Evolutionary conservation across 805 yeast species (phyloP), one percentile per base, ranked within the genome.

Genomic region (Citeromyces nyonsensis): DNA sequence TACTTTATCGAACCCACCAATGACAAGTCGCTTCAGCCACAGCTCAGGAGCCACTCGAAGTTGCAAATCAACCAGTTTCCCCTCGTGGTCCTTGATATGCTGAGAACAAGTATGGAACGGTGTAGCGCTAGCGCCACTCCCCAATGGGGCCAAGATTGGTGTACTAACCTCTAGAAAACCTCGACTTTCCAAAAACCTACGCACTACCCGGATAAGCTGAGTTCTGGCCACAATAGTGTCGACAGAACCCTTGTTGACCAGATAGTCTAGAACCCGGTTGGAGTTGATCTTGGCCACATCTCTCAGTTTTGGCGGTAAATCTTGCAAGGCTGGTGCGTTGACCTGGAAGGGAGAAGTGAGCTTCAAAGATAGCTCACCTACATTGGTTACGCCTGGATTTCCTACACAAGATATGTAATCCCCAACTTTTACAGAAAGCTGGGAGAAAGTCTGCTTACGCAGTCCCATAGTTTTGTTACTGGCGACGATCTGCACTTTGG

Each of bases 81-180:
- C 97, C 53, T 88, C 91, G 64, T 88, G 97, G 55, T 91, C 97
- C 15, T 53, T 44, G 36, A 61, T 33, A 20, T 62, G 63, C 2
- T 32, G 40, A 10, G 53, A 45, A 2, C 40, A 33, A 35, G 97
- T 91, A 45, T 81, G 65, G 59, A 88, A 88, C 28, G 98, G 98
- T 65, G 85, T 88, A 45, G 98, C 98, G 40, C 97, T 91, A 45
- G 98, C 98, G 63, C 98, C 98, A 56, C 97, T 97, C 38, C 97
- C 97, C 59, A 91, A 86, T 43, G 84, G 82, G 63, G 91, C 91
- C 91, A 88, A 78, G 80, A 88, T 91, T 51, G 98, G 98, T 39
- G 98, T 88, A 66, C 91, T 97, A 41, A 88, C 98, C 66, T 88
- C 98, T 44, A 84, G 66, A 54, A 81, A 88, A 39, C 76, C 79